Conservation (phyloP, 768 basidiomycete species). For the Fistulinella prunicolor region DNA sequence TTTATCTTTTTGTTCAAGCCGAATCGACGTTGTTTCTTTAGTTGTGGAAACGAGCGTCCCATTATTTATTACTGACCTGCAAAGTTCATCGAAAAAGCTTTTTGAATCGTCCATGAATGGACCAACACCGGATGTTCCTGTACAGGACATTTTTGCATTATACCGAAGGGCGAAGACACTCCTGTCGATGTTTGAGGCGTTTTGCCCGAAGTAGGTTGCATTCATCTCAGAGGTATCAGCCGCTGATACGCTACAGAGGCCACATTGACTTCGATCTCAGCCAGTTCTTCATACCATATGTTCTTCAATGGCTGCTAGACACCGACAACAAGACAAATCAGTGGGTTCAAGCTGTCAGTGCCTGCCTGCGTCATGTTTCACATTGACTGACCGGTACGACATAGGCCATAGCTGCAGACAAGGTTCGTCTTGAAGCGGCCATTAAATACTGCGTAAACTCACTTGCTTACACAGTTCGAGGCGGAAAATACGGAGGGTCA, state of each 20-base stretch:
- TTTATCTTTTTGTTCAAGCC: constrained; percentile 36
- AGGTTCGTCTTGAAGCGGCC: constrained; percentile 43
- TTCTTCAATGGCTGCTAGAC: constrained; percentile 83
- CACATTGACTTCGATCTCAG: constrained; percentile 66
- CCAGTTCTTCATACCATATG: constrained; percentile 83
- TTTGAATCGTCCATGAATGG: constrained; percentile 85
- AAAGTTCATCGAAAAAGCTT: constrained; percentile 66
- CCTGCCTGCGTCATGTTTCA: not conserved
- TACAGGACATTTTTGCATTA: constrained; percentile 86
- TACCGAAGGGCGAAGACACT: constrained; percentile 77
- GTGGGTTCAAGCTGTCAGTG: constrained; percentile 89
- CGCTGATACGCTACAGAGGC: constrained; percentile 37
- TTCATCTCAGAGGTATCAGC: not conserved
- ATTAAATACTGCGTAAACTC: not conserved
- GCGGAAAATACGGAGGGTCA: constrained; percentile 77
- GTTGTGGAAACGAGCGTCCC: constrained; percentile 69
- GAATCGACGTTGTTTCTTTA: constrained; percentile 73
- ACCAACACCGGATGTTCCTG: constrained; percentile 82
- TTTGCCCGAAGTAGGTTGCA: constrained; percentile 66
- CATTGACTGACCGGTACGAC: constrained; percentile 8
- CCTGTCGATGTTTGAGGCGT: constrained; percentile 76
- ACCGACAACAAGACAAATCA: constrained; percentile 88
- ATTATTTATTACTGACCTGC: constrained; percentile 61
- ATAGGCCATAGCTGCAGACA: constrained; percentile 80
- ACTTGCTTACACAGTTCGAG: constrained; percentile 54